These are phyloP conservation scores for Leptographium wingfieldii DNA, from an alignment of 2,329 filamentous ascomycete species.

Conservation along the genomic window DNA sequence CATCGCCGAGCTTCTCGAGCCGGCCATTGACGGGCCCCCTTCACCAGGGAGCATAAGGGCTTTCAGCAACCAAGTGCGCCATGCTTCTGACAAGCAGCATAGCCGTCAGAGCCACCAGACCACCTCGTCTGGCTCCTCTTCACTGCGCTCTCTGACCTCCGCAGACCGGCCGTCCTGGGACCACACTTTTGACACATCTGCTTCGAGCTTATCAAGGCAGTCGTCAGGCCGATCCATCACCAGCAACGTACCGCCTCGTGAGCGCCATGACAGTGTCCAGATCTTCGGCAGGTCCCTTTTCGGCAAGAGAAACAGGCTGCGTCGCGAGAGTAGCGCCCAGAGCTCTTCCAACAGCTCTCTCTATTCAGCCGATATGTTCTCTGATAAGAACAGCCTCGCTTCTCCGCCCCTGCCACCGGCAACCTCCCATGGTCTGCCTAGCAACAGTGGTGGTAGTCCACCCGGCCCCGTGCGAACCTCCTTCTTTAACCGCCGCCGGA, in stretches of 20 bases:
- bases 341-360: conserved; percentile 35
- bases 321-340: conserved; percentile 37
- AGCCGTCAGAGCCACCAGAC: conserved; percentile 35
- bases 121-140: conserved; percentile 44
- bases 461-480: conserved; percentile 19
- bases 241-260: conserved; percentile 38
- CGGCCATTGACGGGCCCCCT: conserved; percentile 47
- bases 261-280: conserved; percentile 46
- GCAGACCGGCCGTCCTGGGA: conserved; percentile 37
- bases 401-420: conserved; percentile 14
- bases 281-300: conserved; percentile 49
- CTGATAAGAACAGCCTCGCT: conserved; percentile 16
- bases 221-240: conserved; percentile 43
- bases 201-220: conserved; percentile 32
- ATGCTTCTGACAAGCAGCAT: conserved; percentile 27
- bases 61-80: conserved; percentile 46
- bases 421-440: conserved; percentile 17
- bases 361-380: conserved; percentile 30
- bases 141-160: conserved; percentile 32
- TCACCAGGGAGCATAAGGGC: conserved; percentile 47
- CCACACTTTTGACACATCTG: conserved; percentile 26
- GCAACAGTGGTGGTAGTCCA: not conserved
- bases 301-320: conserved; percentile 37
- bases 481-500: conserved; percentile 38
- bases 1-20: conserved; percentile 36